Base-by-base conservation (phyloP, 2,329 filamentous ascomycete species). In the Clonostachys chloroleuca region DNA sequence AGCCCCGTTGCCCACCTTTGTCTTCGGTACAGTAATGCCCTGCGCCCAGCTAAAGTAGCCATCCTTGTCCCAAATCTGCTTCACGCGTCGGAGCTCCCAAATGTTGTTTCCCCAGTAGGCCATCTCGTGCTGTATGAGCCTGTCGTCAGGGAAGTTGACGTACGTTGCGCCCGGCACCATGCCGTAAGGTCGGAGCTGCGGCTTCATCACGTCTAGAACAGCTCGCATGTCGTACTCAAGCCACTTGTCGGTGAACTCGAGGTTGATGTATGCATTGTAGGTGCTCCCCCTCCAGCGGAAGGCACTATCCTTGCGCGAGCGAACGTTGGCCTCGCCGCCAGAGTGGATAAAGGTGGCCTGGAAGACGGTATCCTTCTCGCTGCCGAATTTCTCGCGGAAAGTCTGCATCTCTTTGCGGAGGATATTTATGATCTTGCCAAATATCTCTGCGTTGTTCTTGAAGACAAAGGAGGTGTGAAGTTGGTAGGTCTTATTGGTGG, bases 31-130 rank as follows among this genome's bases (percentile, higher is more conserved):
- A 4, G 14, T 8, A 6, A 39, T 18, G 36, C 36, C 36, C 36
- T 39, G 36, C 14, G 14, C 17, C 56, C 60, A 61, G 3, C 49
- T 45, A 34, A 64, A 67, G 45, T 59, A 56, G 7, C 61, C 54
- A 0, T 47, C 12, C 33, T 42, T 40, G 18, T 67, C 64, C 55
- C 56, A 66, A 0, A 54, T 34, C 5, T 51, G 7, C 50, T 67
- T 67, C 40, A 66, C 30, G 0, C 44, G 20, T 14, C 51, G 55
- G 5, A 66, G 34, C 34, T 54, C 45, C 1, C 48, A 3, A 3
- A 43, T 40, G 33, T 67, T 67, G 0, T 47, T 45, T 2, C 64
- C 64, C 35, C 55, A 67, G 47, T 66, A 66, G 5, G 57, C 56
- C n/a, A 43, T 49, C n/a, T 64, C 59, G 34, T 60, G 51, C 1